phyloP scores from a whole-genome alignment of 2,329 filamentous ascomycete species.

The Penicillium capsulatum region DNA sequence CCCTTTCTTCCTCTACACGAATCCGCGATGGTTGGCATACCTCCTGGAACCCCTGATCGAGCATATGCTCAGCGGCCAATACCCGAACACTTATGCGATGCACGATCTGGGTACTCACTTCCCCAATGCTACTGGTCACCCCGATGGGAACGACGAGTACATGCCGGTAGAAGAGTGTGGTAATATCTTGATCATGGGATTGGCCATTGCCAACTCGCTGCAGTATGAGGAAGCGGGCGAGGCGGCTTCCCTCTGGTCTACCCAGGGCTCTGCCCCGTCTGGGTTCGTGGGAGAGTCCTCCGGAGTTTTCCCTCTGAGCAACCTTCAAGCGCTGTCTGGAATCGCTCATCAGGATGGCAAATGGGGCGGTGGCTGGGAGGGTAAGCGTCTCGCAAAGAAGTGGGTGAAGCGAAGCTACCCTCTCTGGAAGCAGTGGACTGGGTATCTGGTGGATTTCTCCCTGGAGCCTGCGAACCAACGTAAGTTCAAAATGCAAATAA shows the following conservation, averaged over 20 bases:
- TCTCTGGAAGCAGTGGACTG: slow-evolving; percentile 73
- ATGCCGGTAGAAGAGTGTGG: slow-evolving; percentile 61
- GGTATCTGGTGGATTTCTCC: slow-evolving; percentile 70
- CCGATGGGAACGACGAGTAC: slow-evolving; percentile 51
- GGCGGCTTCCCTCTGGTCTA: slow-evolving; percentile 57
- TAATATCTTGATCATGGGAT: slow-evolving; percentile 76
- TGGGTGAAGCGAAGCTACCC: slow-evolving; percentile 67
- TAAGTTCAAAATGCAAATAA: slow-evolving; percentile 30
- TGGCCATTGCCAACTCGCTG: slow-evolving; percentile 71
- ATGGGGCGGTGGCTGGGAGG: slow-evolving; percentile 55
- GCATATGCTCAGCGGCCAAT: slow-evolving; percentile 76
- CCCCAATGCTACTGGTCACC: slow-evolving; percentile 54
- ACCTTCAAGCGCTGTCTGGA: slow-evolving; percentile 48
- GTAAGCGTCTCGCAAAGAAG: slow-evolving; percentile 54
- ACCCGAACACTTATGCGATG: slow-evolving; percentile 63
- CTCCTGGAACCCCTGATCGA: slow-evolving; percentile 75
- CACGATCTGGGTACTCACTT: slow-evolving; percentile 53
- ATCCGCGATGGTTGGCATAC: slow-evolving; percentile 74
- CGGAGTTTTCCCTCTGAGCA: slow-evolving; percentile 47
- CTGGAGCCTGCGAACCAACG: slow-evolving; percentile 70
- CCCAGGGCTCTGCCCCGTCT: slow-evolving; percentile 29
- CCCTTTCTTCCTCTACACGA: slow-evolving; percentile 82
- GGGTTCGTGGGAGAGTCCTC: slow-evolving; percentile 21
- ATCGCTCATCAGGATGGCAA: slow-evolving; percentile 58
- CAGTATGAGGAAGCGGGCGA: slow-evolving; percentile 56